Evolutionary conservation across 2,329 filamentous ascomycete species (phyloP), one percentile per base, ranked within the genome.

Genomic region (Phyllachora maydis): DNA sequence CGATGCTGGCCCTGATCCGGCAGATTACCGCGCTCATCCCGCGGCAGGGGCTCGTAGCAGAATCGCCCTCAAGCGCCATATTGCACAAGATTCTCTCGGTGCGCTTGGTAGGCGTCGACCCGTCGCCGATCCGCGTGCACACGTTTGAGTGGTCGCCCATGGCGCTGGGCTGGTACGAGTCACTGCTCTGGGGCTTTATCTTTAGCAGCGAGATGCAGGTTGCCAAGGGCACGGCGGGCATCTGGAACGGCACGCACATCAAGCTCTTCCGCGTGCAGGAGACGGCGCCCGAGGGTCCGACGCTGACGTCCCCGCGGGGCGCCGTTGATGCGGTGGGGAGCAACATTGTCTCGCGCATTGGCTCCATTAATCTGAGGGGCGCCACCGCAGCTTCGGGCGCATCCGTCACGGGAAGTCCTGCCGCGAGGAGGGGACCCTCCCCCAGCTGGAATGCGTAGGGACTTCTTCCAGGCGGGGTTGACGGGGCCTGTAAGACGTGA

Each of bases 61-160:
- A 59, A 26, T 32, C 39, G 22, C 39, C 56, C 3, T 42, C 51
- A 9, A 35, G 56, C 7, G 55, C 56, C 14, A 52, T 53, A 4
- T 44, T 73, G 14, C 50, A 50, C 20, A 57, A 52, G 14, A 67
- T 79, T 29, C 58, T 56, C 28, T 54, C 59, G 11, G 59, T 74
- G 2, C 58, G 65, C 23, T 53, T 90, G 20, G 60, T 68, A 7
- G 72, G 68, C 6, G 66, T 92, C 18, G 81, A 92, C 21, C 65
- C 76, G 1, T 69, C 69, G 2, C 59, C 74, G 1, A 61, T 79
- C 24, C 65, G 76, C 16, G 73, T 88, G 10, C 83, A 93, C 41
- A 73, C 79, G 9, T 95, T 95, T 39, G 81, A 92, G 49, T 95
- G 85, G 85, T 85, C 82, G 3, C 72, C 78, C 1, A 56, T 92